Base-by-base conservation (phyloP, 768 basidiomycete genomes). In the Coprinopsis marcescibilis region DNA sequence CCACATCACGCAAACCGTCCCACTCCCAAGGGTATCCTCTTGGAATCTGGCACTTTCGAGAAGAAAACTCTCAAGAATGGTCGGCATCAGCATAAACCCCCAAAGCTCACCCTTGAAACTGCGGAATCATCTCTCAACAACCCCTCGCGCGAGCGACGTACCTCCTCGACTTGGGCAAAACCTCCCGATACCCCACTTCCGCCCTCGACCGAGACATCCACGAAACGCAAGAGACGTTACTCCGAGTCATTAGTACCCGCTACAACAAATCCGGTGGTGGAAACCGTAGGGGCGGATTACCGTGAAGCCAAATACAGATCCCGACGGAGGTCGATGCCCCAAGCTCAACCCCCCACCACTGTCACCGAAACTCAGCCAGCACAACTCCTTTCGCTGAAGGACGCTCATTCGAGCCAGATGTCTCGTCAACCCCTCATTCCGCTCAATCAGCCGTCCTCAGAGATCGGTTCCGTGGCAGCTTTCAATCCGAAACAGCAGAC, bases 21-120 rank as follows among this genome's bases (percentile, higher is more conserved):
- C 6, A 34, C 35, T 19, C 47, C 47, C 3, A 48, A 43, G 27
- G 47, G 47, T 11, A 48, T 48, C 6, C 26, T 48, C 3, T 27
- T 38, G 10, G 13, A 47, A 29, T 3, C 35, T 7, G 46, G 46
- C 4, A 25, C 36, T 6, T 47, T 47, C 19, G 46, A 47, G 17
- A 42, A 48, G 26, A 32, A 15, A n/a, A 5, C 21, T 4, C 15
- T 26, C 19, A 48, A 41, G 33, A 34, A 14, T 13, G 40, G 23
- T 7, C 41, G 30, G 29, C 19, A 41, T 48, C 23, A 6, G 39
- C 36, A 42, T 43, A n/a, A n/a, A n/a, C n/a, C n/a, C n/a, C n/a
- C n/a, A n/a, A n/a, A n/a, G n/a, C n/a, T n/a, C n/a, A 8, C 20
- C 27, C 13, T 19, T 21, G 3, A 45, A 34, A 34, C 34, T 35